Conservation (phyloP, 257 asterid genomes). For the Scutellaria baicalensis region DNA sequence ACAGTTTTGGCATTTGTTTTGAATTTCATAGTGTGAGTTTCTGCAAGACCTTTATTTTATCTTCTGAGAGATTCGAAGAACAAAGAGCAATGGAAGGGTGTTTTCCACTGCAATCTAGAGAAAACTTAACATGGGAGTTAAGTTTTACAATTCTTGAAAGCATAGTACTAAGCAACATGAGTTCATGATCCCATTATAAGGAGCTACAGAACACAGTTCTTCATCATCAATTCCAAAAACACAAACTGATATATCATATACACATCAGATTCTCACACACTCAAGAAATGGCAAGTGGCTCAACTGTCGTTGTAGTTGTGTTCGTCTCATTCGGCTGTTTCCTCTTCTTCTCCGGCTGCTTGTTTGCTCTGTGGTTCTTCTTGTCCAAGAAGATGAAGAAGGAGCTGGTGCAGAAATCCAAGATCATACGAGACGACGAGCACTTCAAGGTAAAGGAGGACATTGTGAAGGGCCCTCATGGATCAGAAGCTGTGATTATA, state of each 20-base stretch:
- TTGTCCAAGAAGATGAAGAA: slow-evolving; percentile 24
- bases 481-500: slow-evolving; percentile 20
- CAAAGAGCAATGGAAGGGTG: slow-evolving; percentile 17
- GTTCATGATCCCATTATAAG: slow-evolving; percentile 12
- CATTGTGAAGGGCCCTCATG: slow-evolving; percentile 30
- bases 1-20: too few relatives aligned
- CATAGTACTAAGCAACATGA: slow-evolving; percentile 19
- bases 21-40: background rate
- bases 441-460: slow-evolving; percentile 36
- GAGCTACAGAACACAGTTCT: background rate
- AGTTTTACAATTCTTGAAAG: slow-evolving; percentile 42
- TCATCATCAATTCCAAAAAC: slow-evolving; percentile 19
- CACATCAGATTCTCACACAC: background rate
- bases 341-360: slow-evolving; percentile 20
- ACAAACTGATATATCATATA: background rate
- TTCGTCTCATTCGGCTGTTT: slow-evolving; percentile 25
- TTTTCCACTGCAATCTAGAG: slow-evolving; percentile 42
- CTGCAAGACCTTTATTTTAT: background rate
- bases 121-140: slow-evolving; percentile 41
- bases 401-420: slow-evolving; percentile 22
- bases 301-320: slow-evolving; percentile 18
- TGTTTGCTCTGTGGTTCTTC: slow-evolving; percentile 24
- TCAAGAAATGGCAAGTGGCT: background rate
- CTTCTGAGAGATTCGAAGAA: background rate
- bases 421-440: slow-evolving; percentile 24